Base-by-base conservation (phyloP, 331 rosid species). In the Malus hybrid region DNA sequence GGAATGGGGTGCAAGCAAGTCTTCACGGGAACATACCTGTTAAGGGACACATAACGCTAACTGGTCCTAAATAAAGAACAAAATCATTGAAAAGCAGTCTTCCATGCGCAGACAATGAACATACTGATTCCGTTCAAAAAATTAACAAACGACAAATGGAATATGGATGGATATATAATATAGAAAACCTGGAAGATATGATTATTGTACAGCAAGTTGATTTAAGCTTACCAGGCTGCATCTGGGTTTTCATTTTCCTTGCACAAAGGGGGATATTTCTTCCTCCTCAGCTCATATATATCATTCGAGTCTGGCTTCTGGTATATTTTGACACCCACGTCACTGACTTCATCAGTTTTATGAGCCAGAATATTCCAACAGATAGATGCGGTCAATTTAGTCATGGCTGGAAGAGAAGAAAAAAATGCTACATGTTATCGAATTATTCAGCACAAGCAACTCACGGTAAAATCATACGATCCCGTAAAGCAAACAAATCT, bases 361-460 rank as follows among this genome's bases (percentile, higher is more conserved):
- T 90, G 93, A 14, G 97, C 98, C 86, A 93, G 80, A 87, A 93
- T 86, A 83, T 91, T 91, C 97, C 96, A 91, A 85, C 95, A 94
- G 75, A 94, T 84, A 16, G 97, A 87, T 29, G 93, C 91, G 12
- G 88, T 83, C 86, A 88, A 77, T 22, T 71, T 67, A 31, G 86
- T 83, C 96, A 90, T 83, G 65, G 91, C 98, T 94, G 97, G 72
- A 83, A 83, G 5, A 36, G 36, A 80, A 56, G 28, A 77, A 83
- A 24, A 57, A 46, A 81, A 55, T 50, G 67, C 12, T 9, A 29
- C 33, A 27, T 36, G 20, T 65, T 54, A 75, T 34, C 60, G 16
- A 54, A 33, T 6, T 39, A 9, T 34, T 19, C 52, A 66, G 48
- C 18, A 66, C 52, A 33, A 15, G 36, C 7, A 16, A 34, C 11